Evolutionary conservation across 345 rosid species (phyloP), one percentile per base, ranked within the genome.

Genomic region (Arabidopsis arenosa): DNA sequence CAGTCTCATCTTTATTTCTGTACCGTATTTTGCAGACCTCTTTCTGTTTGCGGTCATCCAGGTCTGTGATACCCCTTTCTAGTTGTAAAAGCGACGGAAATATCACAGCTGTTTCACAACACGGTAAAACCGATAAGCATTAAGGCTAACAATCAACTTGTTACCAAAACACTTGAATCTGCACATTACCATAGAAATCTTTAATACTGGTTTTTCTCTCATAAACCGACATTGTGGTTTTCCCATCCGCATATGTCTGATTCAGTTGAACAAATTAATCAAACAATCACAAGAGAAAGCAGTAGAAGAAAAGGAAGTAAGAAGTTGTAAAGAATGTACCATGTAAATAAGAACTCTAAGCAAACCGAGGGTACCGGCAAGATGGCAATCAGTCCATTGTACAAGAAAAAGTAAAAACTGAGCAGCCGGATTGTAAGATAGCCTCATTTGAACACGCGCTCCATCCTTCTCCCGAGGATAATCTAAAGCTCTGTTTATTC

Each of bases 361-460:
- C 72, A 95, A 83, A 48, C 99, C 99, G 51, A 95, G 86, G 5
- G 97, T 86, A 44, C 98, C 99, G 1, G 98, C 99, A 5, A 95
- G 90, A 78, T 93, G 85, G 74, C 94, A 92, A 75, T 91, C 96
- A 40, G 96, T 92, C 99, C 99, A 95, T 55, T 88, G 99, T 40
- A 93, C 98, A 70, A 95, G 98, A 78, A 95, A 95, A 45, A 95
- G 90, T 49, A 93, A 85, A 65, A 93, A 81, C 55, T 89, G 94
- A 0, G 97, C 97, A 12, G 91, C 91, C 4, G 99, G 97, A 68
- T 93, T 90, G 80, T 88, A 92, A 1, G 97, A 92, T 17, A 95
- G 80, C 77, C 97, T 92, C 99, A 95, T 95, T 67, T 95, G 99
- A 78, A 95, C 88, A 67, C 86, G 85, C 0, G 87, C 97, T 68